Conservation (phyloP, 345 rosid genomes). For the Cardamine chenopodiifolia region DNA sequence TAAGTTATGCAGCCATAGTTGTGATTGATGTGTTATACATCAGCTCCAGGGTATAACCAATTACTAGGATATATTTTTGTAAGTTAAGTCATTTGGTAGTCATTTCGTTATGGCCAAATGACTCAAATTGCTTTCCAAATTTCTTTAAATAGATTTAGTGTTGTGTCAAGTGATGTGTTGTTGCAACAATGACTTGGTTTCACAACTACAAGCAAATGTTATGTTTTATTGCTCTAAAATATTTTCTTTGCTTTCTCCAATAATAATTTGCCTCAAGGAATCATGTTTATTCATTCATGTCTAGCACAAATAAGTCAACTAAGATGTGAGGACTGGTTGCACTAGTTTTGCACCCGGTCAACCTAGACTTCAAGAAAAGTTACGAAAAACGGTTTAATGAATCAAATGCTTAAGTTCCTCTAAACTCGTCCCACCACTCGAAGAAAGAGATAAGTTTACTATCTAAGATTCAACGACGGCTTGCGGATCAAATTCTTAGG, state of each 20-base stretch:
- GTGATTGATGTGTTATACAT: constrained; percentile 1
- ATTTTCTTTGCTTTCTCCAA: not conserved
- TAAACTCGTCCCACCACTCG: not conserved
- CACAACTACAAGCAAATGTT: not conserved
- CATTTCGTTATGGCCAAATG: constrained; percentile 23
- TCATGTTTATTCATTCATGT: not conserved
- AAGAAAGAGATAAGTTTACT: not conserved
- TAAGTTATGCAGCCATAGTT: constrained; percentile 14
- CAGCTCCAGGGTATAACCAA: constrained; percentile 11
- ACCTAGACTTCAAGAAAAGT: not conserved
- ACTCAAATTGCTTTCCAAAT: not conserved
- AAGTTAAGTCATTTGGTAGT: constrained; percentile 24
- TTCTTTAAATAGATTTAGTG: not conserved
- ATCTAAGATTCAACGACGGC: not conserved
- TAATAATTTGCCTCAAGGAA: not conserved
- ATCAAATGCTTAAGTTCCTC: not conserved
- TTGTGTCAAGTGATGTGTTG: constrained; percentile 10
- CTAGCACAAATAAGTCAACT: not conserved
- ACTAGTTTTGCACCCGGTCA: not conserved
- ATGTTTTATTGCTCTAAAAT: not conserved
- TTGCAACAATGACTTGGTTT: constrained; percentile 2
- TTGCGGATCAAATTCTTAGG: not conserved
- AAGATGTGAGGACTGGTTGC: not conserved
- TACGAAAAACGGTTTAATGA: not conserved
- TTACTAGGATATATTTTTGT: constrained; percentile 24